Conservation (phyloP, 345 rosid genomes). For the Carallia pectinifolia region DNA sequence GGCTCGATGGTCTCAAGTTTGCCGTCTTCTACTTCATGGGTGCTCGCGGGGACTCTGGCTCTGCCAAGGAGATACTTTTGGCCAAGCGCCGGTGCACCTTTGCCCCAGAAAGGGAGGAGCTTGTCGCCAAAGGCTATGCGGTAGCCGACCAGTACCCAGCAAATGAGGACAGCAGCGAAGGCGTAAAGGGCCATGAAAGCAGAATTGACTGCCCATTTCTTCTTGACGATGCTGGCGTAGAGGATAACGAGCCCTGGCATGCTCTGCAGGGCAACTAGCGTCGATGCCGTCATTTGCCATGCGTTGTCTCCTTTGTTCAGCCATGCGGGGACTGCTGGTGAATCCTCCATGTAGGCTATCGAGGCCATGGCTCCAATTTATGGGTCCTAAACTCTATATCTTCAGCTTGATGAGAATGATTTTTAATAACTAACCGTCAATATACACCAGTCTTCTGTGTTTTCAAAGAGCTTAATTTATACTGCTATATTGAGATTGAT, state of each 20-base stretch:
- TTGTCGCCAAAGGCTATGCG: slow-evolving; percentile 28
- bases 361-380: background rate
- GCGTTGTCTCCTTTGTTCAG: slow-evolving; percentile 38
- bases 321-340: slow-evolving; percentile 23
- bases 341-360: background rate
- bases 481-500: too few relatives aligned
- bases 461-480: too few relatives aligned
- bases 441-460: too few relatives aligned
- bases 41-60: slow-evolving; percentile 22
- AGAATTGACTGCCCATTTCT: slow-evolving; percentile 33
- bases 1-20: slow-evolving; percentile 2
- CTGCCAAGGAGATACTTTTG: slow-evolving; percentile 16
- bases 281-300: slow-evolving; percentile 32
- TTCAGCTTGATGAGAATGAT: too few relatives aligned
- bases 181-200: slow-evolving; percentile 32
- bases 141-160: slow-evolving; percentile 29
- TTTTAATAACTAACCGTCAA: too few relatives aligned
- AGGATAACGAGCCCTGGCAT: slow-evolving; percentile 35
- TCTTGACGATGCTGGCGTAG: slow-evolving; percentile 30
- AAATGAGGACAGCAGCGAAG: slow-evolving; percentile 31
- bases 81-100: slow-evolving; percentile 23
- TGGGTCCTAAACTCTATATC: too few relatives aligned
- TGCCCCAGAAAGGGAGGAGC: slow-evolving; percentile 29
- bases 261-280: slow-evolving; percentile 26
- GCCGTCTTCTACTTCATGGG: slow-evolving; percentile 3